Conservation (phyloP, 2,329 filamentous ascomycete genomes). For the Talaromyces verruculosus region DNA sequence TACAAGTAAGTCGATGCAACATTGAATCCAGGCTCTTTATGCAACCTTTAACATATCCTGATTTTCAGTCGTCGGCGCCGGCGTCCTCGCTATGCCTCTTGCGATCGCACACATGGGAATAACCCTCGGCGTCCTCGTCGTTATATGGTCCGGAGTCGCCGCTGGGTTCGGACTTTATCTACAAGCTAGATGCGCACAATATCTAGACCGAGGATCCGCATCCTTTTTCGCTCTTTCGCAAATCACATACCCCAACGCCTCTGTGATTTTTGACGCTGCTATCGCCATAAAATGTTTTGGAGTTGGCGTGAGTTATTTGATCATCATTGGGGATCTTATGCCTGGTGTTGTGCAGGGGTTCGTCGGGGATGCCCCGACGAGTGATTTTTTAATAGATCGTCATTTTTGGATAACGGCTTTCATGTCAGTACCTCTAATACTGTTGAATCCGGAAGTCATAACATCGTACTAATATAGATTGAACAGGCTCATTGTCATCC, state of each 20-base stretch:
- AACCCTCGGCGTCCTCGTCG: conserved; percentile 75
- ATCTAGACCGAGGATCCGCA: conserved; percentile 81
- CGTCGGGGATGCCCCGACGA: conserved; percentile 59
- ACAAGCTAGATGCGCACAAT: conserved; percentile 87
- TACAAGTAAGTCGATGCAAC: conserved; percentile 63
- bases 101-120: conserved; percentile 96
- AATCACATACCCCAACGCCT: conserved; percentile 93
- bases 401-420: conserved; percentile 98
- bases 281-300: conserved; percentile 99
- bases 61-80: conserved; percentile 77
- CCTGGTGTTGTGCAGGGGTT: conserved; percentile 88
- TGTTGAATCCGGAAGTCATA: not conserved
- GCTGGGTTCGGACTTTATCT: conserved; percentile 93
- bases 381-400: conserved; percentile 78
- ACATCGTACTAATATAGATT: conserved; percentile 24
- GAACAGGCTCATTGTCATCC: conserved; percentile 80
- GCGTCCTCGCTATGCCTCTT: conserved; percentile 91
- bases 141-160: conserved; percentile 86
- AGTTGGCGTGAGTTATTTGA: conserved; percentile 94
- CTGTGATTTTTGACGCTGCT: conserved; percentile 90
- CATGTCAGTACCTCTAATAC: conserved; percentile 60
- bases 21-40: not conserved
- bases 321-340: conserved; percentile 98
- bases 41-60: not conserved
- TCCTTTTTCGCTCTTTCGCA: conserved; percentile 98